Conservation (phyloP, 2,329 filamentous ascomycete species). For the Zelopaecilomyces penicillatus region DNA sequence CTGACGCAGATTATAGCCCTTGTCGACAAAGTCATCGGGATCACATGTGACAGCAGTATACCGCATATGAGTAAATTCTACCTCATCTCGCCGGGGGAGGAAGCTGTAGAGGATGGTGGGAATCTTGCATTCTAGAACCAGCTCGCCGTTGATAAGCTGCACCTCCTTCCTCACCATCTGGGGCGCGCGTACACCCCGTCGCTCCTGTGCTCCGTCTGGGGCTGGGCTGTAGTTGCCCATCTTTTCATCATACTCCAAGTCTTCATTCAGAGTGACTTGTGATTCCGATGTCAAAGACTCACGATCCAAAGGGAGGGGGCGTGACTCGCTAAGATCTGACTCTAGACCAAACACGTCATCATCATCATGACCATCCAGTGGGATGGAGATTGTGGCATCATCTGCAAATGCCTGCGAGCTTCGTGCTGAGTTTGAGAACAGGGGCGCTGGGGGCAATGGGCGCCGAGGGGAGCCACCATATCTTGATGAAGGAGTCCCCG, state of each 20-base stretch:
- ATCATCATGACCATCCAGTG: constrained; percentile 47
- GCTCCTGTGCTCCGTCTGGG: constrained; percentile 76
- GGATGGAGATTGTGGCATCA: constrained; percentile 65
- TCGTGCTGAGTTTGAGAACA: constrained; percentile 57
- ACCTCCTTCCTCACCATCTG: constrained; percentile 93
- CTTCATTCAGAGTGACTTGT: constrained; percentile 47
- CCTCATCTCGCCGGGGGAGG: constrained; percentile 80
- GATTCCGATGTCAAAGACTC: constrained; percentile 50
- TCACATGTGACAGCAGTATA: constrained; percentile 98
- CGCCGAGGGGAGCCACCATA: constrained; percentile 83
- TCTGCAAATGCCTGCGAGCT: constrained; percentile 49
- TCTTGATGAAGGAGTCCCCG: constrained; percentile 80
- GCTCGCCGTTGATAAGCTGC: constrained; percentile 90
- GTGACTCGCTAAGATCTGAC: constrained; percentile 44
- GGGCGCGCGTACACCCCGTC: constrained; percentile 76
- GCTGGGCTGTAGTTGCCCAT: constrained; percentile 80
- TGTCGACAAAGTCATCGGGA: constrained; percentile 82
- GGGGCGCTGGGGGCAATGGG: constrained; percentile 78
- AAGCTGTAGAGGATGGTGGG: constrained; percentile 98
- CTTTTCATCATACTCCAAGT: constrained; percentile 39
- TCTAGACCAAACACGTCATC: constrained; percentile 69
- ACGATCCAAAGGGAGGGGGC: constrained; percentile 40
- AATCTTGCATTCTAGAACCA: constrained; percentile 97
- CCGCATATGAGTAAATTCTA: constrained; percentile 97
- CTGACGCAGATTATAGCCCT: constrained; percentile 88